Evolutionary conservation across 208 protist species (phyloP), one percentile per base, ranked within the genome.

Genomic region (Crithidia mellificae): DNA sequence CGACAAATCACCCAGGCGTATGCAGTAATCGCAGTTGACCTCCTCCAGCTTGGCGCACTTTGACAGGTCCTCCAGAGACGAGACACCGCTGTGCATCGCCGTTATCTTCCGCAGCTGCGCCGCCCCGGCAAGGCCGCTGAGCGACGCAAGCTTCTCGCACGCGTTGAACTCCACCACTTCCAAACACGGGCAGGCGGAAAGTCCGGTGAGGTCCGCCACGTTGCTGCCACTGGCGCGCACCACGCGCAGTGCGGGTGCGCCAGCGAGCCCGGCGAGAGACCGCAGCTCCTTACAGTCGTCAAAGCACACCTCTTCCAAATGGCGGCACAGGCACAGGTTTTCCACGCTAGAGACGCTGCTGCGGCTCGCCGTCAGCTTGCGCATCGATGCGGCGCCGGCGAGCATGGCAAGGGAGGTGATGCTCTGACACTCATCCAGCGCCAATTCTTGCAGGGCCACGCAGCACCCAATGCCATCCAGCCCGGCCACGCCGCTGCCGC

Each of bases 401-500:
- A 61, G 54, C 3, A 47, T 22, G 22, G 38, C 54, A 2, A 61
- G 54, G 0, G 38, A 44, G 6, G 54, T 44, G 22, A 61, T 15
- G 22, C 24, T 47, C 24, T 30, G 5, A 38, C 54, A 61, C 36
- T 61, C 36, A 24, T 61, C 54, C 11, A 61, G 20, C 5, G 24
- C 6, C 38, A 61, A 6, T 38, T 47, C 54, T 24, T 47, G 36
- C 54, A 61, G 38, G 12, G 54, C 25, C 22, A 9, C 38, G n/a
- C 54, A 61, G 17, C 15, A 38, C 7, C 38, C 38, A 4, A 61
- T 38, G n/a, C 54, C 54, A 38, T 61, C 54, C 2, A 61, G 54
- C n/a, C 36, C 38, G 22, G 54, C 34, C 17, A 61, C 54, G 24
- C 54, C 54, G 38, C 54, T 61, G 54, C 54, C 54, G 24, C 54